Percentiles rank a stretch among this genome's conserved stretches.
Evolutionary conservation across 148 eudicot genomes (phyloP).

Genomic region (Rhododendron simsii): DNA sequence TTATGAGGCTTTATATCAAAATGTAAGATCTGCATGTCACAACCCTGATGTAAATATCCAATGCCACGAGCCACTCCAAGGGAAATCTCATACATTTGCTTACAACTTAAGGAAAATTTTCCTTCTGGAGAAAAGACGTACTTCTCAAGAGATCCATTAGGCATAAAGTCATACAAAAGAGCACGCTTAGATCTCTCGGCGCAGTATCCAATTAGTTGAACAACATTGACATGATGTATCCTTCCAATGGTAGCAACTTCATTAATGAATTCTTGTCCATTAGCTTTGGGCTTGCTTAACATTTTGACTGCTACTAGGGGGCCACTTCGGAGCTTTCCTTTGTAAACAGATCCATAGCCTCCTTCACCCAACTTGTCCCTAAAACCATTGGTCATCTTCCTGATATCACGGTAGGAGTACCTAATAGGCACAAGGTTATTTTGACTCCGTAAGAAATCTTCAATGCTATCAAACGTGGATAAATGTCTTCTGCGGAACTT

Average conservation of each 20-base stretch:
- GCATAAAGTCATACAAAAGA: too few species aligned
- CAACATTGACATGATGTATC: too few species aligned
- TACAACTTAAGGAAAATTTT: too few species aligned
- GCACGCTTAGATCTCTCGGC: too few species aligned
- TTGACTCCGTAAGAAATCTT: constrained; percentile 7
- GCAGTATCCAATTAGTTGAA: too few species aligned
- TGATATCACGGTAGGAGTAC: constrained; percentile 10
- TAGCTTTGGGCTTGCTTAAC: neutral
- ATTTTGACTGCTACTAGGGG: constrained; percentile 6
- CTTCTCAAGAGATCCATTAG: too few species aligned
- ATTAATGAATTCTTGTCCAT: constrained; percentile 19
- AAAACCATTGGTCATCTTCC: constrained; percentile 10
- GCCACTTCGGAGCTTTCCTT: constrained; percentile 7
- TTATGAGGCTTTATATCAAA: too few species aligned
- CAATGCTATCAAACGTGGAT: constrained; percentile 8
- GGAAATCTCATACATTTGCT: too few species aligned
- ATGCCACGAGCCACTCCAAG: too few species aligned
- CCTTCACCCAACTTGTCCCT: constrained; percentile 19
- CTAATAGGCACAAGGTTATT: constrained; percentile 14
- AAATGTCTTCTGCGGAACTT: neutral
- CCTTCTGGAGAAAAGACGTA: too few species aligned
- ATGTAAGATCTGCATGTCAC: too few species aligned
- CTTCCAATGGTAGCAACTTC: constrained; percentile 16
- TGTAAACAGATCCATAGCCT: constrained; percentile 16
- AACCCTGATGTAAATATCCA: too few species aligned